phyloP scores from a whole-genome alignment of 2,329 filamentous ascomycete genomes.

The Harringtonia aguacate region DNA sequence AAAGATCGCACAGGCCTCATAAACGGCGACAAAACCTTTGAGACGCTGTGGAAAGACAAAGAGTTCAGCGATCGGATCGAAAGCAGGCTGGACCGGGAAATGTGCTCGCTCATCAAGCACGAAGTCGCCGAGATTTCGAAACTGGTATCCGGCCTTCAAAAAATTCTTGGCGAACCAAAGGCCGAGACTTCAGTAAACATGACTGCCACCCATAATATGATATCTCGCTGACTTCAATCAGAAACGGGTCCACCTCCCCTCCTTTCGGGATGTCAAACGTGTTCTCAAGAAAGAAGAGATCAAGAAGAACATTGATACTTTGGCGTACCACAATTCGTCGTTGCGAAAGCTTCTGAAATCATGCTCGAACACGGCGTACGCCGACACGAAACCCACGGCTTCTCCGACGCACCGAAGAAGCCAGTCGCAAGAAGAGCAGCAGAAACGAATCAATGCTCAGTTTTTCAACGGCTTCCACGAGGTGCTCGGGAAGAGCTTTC shows the following conservation, averaged over 20 bases:
- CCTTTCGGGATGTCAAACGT: slow-evolving; percentile 4
- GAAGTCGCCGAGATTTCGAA: slow-evolving; percentile 7
- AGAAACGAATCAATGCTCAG: slow-evolving; percentile 5
- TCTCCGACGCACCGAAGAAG: background rate
- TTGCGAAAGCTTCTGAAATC: slow-evolving; percentile 6
- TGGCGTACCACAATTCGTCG: slow-evolving; percentile 5
- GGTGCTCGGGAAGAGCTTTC: slow-evolving; percentile 9
- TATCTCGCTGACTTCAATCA: background rate
- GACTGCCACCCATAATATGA: background rate
- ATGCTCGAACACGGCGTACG: slow-evolving; percentile 7
- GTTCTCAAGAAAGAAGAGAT: slow-evolving; percentile 9
- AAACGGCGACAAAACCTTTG: slow-evolving; percentile 7
- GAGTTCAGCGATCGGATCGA: slow-evolving; percentile 9
- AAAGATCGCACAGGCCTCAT: slow-evolving; percentile 9
- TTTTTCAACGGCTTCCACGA: slow-evolving; percentile 10
- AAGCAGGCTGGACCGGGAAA: slow-evolving; percentile 7
- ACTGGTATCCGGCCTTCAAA: slow-evolving; percentile 3
- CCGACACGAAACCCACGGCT: background rate
- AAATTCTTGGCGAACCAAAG: slow-evolving; percentile 3
- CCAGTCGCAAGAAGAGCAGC: slow-evolving; percentile 2
- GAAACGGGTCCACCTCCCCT: background rate
- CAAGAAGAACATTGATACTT: slow-evolving; percentile 2
- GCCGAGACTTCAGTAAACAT: background rate
- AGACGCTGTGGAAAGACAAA: slow-evolving; percentile 8
- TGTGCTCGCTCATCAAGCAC: slow-evolving; percentile 7